Percentiles rank a stretch among this genome's conserved stretches.
Conservation (phyloP, 179 eudicot species). For the Camellia oleifera region DNA sequence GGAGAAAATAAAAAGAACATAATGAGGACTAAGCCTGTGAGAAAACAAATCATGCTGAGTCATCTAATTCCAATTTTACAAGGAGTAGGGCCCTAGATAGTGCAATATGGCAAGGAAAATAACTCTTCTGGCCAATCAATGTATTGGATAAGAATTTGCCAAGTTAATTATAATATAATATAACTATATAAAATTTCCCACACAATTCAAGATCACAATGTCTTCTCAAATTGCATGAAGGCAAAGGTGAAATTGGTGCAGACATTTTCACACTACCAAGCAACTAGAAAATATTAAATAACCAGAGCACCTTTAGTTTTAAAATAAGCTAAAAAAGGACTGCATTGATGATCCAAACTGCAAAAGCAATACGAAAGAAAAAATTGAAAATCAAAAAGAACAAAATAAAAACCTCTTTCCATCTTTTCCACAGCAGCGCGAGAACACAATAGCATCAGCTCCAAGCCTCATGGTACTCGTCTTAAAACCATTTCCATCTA, state of each 20-base stretch:
- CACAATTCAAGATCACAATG: background rate
- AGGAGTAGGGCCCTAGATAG: background rate
- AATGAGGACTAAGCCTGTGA: slow-evolving; percentile 5
- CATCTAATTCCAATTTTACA: background rate
- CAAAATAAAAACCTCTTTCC: slow-evolving; percentile 46
- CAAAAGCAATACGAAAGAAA: background rate
- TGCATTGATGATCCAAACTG: background rate
- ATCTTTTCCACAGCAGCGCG: slow-evolving; percentile 59
- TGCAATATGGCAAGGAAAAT: slow-evolving; percentile 2
- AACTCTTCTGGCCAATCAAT: background rate
- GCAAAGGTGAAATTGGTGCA: background rate
- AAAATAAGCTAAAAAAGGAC: background rate
- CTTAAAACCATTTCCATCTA: slow-evolving; percentile 88
- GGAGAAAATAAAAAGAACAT: background rate
- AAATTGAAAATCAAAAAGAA: background rate
- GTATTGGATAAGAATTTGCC: background rate
- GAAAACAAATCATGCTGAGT: background rate
- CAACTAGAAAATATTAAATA: background rate
- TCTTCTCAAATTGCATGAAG: background rate
- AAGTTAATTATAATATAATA: background rate
- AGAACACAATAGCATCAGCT: slow-evolving; percentile 89
- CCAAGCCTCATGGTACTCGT: slow-evolving; percentile 98
- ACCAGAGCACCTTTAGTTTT: too few relatives aligned
- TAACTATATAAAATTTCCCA: background rate
- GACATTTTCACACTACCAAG: background rate